phyloP scores from a whole-genome alignment of 208 protist genomes.

The Acanthamoeba polyphaga region DNA sequence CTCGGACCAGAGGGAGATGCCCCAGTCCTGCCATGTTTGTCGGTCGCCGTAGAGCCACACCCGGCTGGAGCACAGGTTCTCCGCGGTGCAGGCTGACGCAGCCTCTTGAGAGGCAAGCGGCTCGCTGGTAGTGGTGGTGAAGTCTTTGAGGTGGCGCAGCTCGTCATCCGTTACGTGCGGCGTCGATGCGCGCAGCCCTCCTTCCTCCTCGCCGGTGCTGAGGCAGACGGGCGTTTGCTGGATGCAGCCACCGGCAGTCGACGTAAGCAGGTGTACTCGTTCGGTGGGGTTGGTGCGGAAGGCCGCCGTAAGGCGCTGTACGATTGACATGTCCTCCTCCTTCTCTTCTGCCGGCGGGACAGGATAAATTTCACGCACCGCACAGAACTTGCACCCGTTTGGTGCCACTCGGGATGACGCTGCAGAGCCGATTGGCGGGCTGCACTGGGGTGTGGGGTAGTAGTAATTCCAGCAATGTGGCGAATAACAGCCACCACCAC shows the following conservation, averaged over 20 bases:
- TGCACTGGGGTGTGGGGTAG: no score
- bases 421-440: no score
- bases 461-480: no score
- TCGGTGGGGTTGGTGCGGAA: background rate
- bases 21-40: conserved; percentile 28
- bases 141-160: background rate
- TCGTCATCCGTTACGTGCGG: background rate
- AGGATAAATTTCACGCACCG: no score
- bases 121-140: background rate
- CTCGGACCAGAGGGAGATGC: conserved; percentile 37
- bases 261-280: background rate
- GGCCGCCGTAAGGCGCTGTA: background rate
- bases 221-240: background rate
- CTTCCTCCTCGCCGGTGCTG: background rate
- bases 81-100: background rate
- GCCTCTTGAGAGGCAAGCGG: no score
- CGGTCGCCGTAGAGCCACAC: conserved; percentile 4
- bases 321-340: background rate
- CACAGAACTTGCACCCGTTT: no score
- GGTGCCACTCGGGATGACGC: no score
- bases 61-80: background rate
- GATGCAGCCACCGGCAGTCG: background rate
- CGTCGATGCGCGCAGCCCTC: background rate
- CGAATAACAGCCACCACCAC: no score
- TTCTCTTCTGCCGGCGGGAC: no score